Base-by-base conservation (phyloP, 148 eudicot genomes). In the Silene uniflora region DNA sequence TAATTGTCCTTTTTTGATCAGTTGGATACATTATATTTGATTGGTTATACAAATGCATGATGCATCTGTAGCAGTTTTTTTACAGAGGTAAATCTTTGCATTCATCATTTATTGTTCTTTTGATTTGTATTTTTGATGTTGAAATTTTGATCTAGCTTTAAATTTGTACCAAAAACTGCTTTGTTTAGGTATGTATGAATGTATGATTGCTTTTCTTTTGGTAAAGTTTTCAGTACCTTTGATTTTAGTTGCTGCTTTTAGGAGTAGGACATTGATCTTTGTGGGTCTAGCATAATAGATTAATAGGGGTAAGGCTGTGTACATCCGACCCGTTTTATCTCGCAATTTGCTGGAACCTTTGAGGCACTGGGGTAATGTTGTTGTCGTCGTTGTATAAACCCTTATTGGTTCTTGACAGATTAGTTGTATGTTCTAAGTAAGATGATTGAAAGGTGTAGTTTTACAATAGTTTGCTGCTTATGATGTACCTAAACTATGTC, bases 1-100 rank as follows among this genome's bases (percentile, higher is more conserved):
- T n/a, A n/a, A n/a, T n/a, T n/a, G 84, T 72, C 74, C 67, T 81
- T 67, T 82, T 82, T 67, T 84, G 76, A 71, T 77, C 80, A 29
- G 49, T 35, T 21, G 66, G 60, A 73, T 62, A 70, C 84, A 77
- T 89, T 77, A 21, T 32, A 32, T 42, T 67, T 67, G 75, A 55
- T 75, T 80, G 75, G 62, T 52, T 73, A 44, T 63, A 54, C 62
- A 27, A 25, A 44, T 69, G 55, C 52, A 67, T 73, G 19, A 44
- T 69, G 55, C 32, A 67, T 73, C 68, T 68, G 65, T 68, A 69
- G 27, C 71, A 29, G 42, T 22, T 52, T 19, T 70, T 62, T 52
- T 49, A 22, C 75, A 24, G 11, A 60, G 47, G 76, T 69, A 11
- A 18, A 22, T 52, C 27, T 70, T 13, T 74, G 82, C 78, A 29